These are phyloP conservation scores for Jackrogersella minutella DNA, from an alignment of 495 filamentous ascomycete genomes.

Conservation along the genomic window DNA sequence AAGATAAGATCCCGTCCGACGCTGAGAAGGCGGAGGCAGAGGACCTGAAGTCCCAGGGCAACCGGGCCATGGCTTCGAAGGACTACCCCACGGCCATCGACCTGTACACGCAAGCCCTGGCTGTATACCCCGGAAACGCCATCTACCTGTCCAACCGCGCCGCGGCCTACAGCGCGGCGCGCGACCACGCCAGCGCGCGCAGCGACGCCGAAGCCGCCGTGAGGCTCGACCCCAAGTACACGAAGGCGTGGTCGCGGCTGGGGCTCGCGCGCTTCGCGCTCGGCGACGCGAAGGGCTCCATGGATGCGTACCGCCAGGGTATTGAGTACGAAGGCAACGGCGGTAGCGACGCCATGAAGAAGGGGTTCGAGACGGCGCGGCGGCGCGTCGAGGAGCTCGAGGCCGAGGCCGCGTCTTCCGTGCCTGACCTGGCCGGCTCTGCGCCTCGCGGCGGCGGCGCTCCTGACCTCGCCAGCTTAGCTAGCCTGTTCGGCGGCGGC, in stretches of 20 bases:
- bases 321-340: conserved; percentile 95
- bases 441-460: conserved; percentile 60
- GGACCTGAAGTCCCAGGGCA: conserved; percentile 86
- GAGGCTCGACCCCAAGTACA: conserved; percentile 86
- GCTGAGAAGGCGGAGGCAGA: conserved; percentile 79
- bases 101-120: conserved; percentile 83
- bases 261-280: conserved; percentile 90
- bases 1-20: conserved; percentile 53
- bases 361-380: conserved; percentile 90
- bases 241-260: conserved; percentile 93
- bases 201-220: conserved; percentile 89
- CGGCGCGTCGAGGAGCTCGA: conserved; percentile 79
- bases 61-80: conserved; percentile 90
- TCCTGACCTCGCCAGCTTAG: conserved; percentile 77
- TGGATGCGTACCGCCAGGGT: conserved; percentile 93
- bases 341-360: conserved; percentile 88
- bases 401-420: conserved; percentile 47
- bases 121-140: conserved; percentile 81
- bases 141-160: conserved; percentile 98
- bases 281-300: conserved; percentile 85
- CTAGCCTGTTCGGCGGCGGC: conserved; percentile 70
- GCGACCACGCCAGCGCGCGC: conserved; percentile 81
- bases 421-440: conserved; percentile 31
- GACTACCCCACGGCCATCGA: conserved; percentile 84
- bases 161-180: conserved; percentile 81